Evolutionary conservation across 2,329 filamentous ascomycete genomes (phyloP).

Genomic region (Cylindrodendrum hubeiense): DNA sequence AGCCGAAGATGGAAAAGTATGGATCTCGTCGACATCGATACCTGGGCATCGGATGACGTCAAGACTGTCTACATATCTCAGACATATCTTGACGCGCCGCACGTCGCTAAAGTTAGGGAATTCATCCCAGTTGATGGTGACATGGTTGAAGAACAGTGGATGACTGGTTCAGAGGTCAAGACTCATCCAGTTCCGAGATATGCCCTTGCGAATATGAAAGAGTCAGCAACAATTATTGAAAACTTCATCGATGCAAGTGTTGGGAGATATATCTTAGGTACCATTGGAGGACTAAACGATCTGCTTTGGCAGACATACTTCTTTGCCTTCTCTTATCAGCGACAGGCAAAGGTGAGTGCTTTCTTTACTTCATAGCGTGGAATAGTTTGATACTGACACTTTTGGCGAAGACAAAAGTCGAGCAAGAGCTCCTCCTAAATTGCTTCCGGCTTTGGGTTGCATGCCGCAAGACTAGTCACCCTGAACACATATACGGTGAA

Average conservation of each 20-base stretch:
- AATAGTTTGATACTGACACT: neutral
- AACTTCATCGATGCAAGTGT: neutral
- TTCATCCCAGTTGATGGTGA: constrained; percentile 8
- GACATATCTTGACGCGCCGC: constrained; percentile 6
- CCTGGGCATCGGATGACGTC: constrained; percentile 20
- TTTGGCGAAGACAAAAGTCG: too few relatives aligned
- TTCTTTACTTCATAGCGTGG: too few relatives aligned
- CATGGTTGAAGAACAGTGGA: constrained; percentile 8
- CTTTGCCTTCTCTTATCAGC: too few relatives aligned
- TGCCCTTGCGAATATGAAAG: constrained; percentile 5
- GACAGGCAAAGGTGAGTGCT: too few relatives aligned
- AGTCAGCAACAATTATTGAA: neutral
- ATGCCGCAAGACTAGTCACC: too few relatives aligned
- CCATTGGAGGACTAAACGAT: neutral
- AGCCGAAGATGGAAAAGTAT: constrained; percentile 24
- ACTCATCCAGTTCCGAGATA: neutral
- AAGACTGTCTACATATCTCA: constrained; percentile 8
- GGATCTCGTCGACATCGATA: constrained; percentile 25
- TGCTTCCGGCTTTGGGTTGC: too few relatives aligned
- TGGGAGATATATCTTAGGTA: neutral
- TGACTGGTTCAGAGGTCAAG: neutral
- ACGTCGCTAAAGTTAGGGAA: neutral
- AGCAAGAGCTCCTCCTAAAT: too few relatives aligned
- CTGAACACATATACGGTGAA: neutral
- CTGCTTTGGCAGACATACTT: constrained; percentile 9